Conservation (phyloP, 164 flowering plant species). For the Taxillus chinensis region DNA sequence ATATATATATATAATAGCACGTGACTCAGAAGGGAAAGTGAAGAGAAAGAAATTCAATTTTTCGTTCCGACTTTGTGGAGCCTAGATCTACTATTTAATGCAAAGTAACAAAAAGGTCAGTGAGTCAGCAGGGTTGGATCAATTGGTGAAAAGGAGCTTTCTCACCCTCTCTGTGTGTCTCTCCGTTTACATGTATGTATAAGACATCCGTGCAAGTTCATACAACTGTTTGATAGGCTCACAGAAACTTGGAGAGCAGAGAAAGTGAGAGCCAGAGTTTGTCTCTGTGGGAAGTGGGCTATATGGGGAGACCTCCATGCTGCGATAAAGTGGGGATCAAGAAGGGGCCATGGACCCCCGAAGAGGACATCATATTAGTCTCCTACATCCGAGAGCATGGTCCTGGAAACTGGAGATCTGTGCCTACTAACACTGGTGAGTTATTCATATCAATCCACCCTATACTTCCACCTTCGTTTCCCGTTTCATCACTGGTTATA, state of each 20-base stretch:
- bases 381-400: conserved; percentile 81
- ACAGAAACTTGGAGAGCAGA: conserved; percentile 7
- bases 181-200: conserved; percentile 13
- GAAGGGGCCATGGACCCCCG: conserved; percentile 99
- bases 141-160: conserved; percentile 9
- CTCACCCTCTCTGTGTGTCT: not conserved
- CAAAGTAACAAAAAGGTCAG: conserved; percentile 14
- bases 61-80: conserved; percentile 18
- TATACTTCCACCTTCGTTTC: not conserved
- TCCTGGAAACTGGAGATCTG: conserved; percentile 67
- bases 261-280: conserved; percentile 2
- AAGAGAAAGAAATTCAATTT: conserved; percentile 7
- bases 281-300: not conserved
- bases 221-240: conserved; percentile 10
- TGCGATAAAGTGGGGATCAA: conserved; percentile 79
- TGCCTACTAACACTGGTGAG: conserved; percentile 56
- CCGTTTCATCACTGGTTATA: too few relatives aligned
- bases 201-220: conserved; percentile 21
- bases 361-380: conserved; percentile 64
- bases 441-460: not conserved
- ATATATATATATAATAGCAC: conserved; percentile 14
- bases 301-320: conserved; percentile 75
- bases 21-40: conserved; percentile 18
- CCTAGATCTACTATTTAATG: conserved; percentile 8
- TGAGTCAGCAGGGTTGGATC: conserved; percentile 27